Evolutionary conservation across 371 early-diverging fungal genomes (phyloP).

Genomic region (Cokeromyces recurvatus): DNA sequence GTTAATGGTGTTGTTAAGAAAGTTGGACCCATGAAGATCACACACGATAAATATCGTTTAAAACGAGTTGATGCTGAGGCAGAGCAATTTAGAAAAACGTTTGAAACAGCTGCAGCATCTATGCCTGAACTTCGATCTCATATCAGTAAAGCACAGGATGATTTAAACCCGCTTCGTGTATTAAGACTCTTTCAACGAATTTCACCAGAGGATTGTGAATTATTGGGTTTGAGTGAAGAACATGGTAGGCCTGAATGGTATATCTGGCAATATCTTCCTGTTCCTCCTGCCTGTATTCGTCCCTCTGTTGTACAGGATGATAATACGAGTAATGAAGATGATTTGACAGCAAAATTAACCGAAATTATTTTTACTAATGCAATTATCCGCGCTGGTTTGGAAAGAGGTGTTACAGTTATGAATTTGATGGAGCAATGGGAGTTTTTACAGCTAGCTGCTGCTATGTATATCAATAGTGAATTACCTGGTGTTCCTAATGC

Average conservation of each 20-base stretch:
- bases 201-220: conserved; percentile 90
- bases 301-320: conserved; percentile 96
- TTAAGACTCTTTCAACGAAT: conserved; percentile 86
- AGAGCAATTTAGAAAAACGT: conserved; percentile 68
- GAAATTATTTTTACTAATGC: conserved; percentile 96
- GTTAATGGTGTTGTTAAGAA: conserved; percentile 95
- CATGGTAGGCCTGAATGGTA: conserved; percentile 89
- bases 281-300: conserved; percentile 97
- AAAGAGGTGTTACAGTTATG: conserved; percentile 75
- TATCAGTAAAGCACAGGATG: conserved; percentile 86
- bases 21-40: conserved; percentile 92
- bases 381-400: conserved; percentile 79
- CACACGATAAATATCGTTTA: conserved; percentile 91
- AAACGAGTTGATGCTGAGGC: conserved; percentile 74
- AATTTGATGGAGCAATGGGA: conserved; percentile 98
- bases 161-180: conserved; percentile 91
- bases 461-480: conserved; percentile 97
- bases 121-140: conserved; percentile 77
- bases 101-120: conserved; percentile 65
- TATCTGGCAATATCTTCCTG: conserved; percentile 91
- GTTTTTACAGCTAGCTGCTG: conserved; percentile 92
- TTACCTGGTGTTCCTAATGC: conserved; percentile 79
- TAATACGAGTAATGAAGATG: conserved; percentile 96
- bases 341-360: conserved; percentile 96
- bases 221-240: conserved; percentile 87